Evolutionary conservation across 352 stramenopile species (phyloP).

Genomic region (Phytophthora multivora): DNA sequence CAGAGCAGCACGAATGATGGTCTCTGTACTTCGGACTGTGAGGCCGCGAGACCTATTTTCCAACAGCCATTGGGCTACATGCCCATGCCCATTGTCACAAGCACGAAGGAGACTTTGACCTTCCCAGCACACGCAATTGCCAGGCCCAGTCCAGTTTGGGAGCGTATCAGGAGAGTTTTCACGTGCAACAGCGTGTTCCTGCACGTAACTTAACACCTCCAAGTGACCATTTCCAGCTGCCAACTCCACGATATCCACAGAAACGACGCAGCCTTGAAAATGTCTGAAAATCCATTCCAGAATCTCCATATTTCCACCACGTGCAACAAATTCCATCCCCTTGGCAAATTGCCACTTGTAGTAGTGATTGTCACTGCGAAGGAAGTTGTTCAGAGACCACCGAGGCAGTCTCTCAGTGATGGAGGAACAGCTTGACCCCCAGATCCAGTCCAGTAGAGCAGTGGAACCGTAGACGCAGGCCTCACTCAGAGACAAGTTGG

Average conservation of each 20-base stretch:
- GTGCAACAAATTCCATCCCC: background rate
- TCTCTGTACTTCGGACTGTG: background rate
- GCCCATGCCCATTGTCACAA: background rate
- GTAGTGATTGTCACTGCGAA: slow-evolving; percentile 1
- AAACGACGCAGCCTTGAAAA: background rate
- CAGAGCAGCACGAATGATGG: background rate
- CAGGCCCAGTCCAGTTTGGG: background rate
- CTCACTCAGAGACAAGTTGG: background rate
- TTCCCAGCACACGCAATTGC: background rate
- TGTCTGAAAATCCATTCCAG: background rate
- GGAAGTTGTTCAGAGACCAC: slow-evolving; percentile 3
- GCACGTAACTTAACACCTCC: background rate
- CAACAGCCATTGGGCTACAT: background rate
- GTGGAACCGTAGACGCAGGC: background rate
- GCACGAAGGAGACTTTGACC: background rate
- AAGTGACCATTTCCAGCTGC: background rate
- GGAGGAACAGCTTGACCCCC: background rate
- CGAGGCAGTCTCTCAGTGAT: background rate
- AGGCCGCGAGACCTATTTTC: background rate
- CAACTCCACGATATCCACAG: background rate
- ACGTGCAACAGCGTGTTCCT: background rate
- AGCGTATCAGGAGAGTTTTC: background rate
- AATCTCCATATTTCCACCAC: background rate
- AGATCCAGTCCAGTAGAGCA: slow-evolving; percentile 1
- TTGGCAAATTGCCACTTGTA: slow-evolving; percentile 3